Base-by-base conservation (phyloP, 23 red algal species). In the Gracilaria gracilis region DNA sequence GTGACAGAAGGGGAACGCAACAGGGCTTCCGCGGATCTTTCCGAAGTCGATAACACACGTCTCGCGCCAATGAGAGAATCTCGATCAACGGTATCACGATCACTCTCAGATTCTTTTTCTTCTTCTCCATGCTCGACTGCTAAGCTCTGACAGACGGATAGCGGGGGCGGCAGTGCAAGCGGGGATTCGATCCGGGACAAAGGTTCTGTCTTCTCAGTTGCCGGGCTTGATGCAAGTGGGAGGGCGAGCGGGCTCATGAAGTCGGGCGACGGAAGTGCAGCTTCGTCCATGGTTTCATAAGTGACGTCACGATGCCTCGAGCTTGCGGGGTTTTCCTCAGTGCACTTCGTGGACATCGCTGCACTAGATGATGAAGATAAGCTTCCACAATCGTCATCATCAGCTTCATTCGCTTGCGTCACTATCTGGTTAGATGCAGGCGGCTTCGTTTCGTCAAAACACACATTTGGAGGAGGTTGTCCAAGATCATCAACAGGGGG, bases 201-300 rank as follows among this genome's bases (percentile, higher is more conserved):
- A 0, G 72, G 8, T 31, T 77, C 72, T 23, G 72, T 28, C 46
- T 77, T 77, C 31, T 49, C 72, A 29, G 72, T 77, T 51, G 72
- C 23, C 1, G 72, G 72, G 23, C 72, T 77, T 50, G 42, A 77
- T 5, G 72, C 20, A 50, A 77, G 72, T 50, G 72, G 21, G 21
- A 77, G 72, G 24, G 39, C 0, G 8, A 77, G 72, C 21, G 72
- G 72, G 72, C 72, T 77, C 40, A 77, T 46, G 38, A 77, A 77
- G 39, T 77, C 42, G 6, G 44, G 38, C 8, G 67, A 73, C 0
- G 72, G 72, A 0, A 42, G 72, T 15, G 23, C 72, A 46, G 72
- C 46, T 28, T 77, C 72, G 46, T 77, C 72, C 23, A 28, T 17
- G 21, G 23, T 28, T 49, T 77, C 72, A 77, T 51, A 31, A 13